phyloP scores from a whole-genome alignment of 225 moss, liverwort and hornwort species.

The Straminergon stramineum region DNA sequence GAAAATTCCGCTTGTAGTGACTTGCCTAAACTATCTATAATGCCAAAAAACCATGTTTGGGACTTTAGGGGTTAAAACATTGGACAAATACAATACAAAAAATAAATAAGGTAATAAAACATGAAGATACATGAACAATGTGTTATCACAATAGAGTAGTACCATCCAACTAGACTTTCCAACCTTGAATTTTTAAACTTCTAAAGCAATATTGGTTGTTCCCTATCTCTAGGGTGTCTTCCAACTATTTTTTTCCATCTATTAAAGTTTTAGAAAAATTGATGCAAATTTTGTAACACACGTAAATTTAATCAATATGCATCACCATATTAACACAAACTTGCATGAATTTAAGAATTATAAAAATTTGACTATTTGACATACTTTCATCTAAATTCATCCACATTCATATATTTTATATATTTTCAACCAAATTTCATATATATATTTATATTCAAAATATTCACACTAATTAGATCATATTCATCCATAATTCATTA shows the following conservation, averaged over 20 bases:
- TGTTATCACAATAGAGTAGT: fast-evolving
- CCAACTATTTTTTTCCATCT: not conserved
- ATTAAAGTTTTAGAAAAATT: not conserved
- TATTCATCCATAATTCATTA: not conserved
- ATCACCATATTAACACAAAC: not conserved
- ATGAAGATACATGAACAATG: not conserved
- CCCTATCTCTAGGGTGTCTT: not conserved
- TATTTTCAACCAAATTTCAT: not conserved
- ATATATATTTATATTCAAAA: not conserved
- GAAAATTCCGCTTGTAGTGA: no score
- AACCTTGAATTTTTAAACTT: not conserved
- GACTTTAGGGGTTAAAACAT: no score
- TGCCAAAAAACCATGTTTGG: no score
- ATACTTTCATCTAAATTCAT: not conserved
- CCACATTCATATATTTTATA: not conserved
- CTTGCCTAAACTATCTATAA: no score
- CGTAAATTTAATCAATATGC: no score
- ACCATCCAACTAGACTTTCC: not conserved
- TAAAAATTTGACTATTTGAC: not conserved
- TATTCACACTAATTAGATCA: not conserved
- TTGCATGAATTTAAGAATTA: not conserved
- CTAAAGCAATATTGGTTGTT: not conserved
- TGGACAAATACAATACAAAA: not conserved
- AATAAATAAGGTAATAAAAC: not conserved
- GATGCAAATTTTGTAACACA: not conserved